Evolutionary conservation across 2,329 filamentous ascomycete species (phyloP).

Genomic region (Apiospora hydei): DNA sequence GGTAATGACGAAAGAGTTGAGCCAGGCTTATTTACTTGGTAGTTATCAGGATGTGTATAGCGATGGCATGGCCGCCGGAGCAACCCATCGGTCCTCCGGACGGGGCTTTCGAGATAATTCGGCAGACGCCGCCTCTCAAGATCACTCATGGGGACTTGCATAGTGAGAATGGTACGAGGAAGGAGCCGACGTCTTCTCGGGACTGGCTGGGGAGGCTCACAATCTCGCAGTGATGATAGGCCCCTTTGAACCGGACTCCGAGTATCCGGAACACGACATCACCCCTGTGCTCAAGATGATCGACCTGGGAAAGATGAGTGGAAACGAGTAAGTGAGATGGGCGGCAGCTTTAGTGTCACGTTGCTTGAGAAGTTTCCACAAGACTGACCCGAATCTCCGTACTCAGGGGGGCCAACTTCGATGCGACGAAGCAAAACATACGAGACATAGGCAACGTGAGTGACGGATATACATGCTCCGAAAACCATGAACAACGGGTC

Average conservation of each 20-base stretch:
- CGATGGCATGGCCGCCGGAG: constrained; percentile 21
- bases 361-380: not conserved
- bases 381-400: not conserved
- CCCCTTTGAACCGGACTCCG: not conserved
- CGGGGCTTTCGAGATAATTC: not conserved
- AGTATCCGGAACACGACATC: constrained; percentile 15
- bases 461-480: too few relatives aligned
- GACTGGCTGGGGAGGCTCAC: not conserved
- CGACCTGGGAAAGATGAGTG: not conserved
- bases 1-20: not conserved
- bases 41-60: constrained; percentile 23
- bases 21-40: not conserved
- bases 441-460: not conserved
- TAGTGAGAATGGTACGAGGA: constrained; percentile 3
- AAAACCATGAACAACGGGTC: too few relatives aligned
- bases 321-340: not conserved
- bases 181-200: not conserved
- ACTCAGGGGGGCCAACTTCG: not conserved
- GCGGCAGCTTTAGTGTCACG: not conserved
- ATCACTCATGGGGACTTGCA: constrained; percentile 17
- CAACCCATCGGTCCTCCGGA: not conserved
- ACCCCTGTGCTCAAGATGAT: constrained; percentile 13
- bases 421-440: not conserved
- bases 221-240: constrained; percentile 10
- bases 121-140: not conserved